A percentile compares a stretch with the other conserved stretches of the same genome.
phyloP scores from a whole-genome alignment of 306 rosid species.

The Luffa aegyptiaca region DNA sequence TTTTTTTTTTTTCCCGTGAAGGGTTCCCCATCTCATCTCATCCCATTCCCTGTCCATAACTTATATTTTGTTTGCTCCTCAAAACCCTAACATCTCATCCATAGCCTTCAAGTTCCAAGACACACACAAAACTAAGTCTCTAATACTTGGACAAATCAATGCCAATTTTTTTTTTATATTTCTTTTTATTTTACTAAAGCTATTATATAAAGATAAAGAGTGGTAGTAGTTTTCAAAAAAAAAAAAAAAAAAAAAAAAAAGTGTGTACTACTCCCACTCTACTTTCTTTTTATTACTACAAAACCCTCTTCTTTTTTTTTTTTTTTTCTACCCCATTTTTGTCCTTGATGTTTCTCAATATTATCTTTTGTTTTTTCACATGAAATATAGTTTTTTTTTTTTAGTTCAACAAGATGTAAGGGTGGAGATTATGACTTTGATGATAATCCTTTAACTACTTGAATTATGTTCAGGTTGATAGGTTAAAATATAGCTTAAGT shows the following conservation, averaged over 20 bases:
- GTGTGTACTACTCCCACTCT: neutral
- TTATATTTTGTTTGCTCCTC: neutral
- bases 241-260: too few relatives aligned
- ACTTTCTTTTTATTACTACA: neutral
- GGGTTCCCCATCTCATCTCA: neutral
- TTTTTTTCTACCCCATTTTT: neutral
- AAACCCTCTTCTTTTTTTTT: neutral
- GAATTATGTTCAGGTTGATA: too few relatives aligned
- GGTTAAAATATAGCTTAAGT: neutral
- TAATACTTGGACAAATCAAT: neutral
- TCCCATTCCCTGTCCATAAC: slow-evolving; percentile 4
- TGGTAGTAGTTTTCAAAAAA: neutral
- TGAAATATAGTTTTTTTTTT: too few relatives aligned
- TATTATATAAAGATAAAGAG: neutral
- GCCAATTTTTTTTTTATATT: neutral
- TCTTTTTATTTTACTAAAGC: neutral
- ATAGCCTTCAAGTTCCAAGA: slow-evolving; percentile 9
- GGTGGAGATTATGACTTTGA: too few relatives aligned
- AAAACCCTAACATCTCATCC: slow-evolving; percentile 6
- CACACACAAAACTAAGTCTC: slow-evolving; percentile 13
- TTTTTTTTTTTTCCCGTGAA: neutral
- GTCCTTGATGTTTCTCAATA: neutral
- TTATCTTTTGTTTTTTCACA: neutral
- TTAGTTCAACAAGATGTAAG: too few relatives aligned
- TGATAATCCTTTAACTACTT: too few relatives aligned